A percentile compares a stretch with the other conserved stretches of the same genome.
phyloP scores from a whole-genome alignment of 257 asterid genomes.

The Gentiana macrophylla region DNA sequence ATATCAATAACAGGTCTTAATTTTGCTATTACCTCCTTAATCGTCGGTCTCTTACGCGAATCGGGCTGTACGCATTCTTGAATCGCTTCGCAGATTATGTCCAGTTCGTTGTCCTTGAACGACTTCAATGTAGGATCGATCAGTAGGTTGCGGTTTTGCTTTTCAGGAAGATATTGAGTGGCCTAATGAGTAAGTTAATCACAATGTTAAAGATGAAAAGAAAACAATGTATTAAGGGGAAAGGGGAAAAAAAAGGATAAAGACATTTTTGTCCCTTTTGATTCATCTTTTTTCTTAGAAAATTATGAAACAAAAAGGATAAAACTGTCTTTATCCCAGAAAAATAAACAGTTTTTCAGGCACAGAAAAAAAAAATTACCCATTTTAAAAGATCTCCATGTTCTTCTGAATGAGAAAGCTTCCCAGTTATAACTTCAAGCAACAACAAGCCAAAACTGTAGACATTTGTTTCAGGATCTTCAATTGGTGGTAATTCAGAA shows the following conservation, averaged over 20 bases:
- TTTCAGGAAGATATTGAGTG: slow-evolving; percentile 22
- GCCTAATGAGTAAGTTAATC: slow-evolving; percentile 21
- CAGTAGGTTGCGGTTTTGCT: slow-evolving; percentile 22
- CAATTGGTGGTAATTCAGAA: slow-evolving; percentile 25
- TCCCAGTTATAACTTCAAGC: slow-evolving; percentile 73
- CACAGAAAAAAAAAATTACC: slow-evolving; percentile 10
- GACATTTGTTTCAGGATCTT: slow-evolving; percentile 41
- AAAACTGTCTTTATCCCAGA: too few relatives aligned
- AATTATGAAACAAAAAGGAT: too few relatives aligned
- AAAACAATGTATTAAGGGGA: background rate
- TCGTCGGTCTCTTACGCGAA: slow-evolving; percentile 35
- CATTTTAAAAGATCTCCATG: slow-evolving; percentile 31
- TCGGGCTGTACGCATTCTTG: slow-evolving; percentile 33
- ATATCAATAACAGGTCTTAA: slow-evolving; percentile 47
- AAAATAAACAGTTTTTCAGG: too few relatives aligned
- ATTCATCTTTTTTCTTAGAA: too few relatives aligned
- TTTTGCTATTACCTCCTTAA: slow-evolving; percentile 33
- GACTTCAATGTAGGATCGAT: slow-evolving; percentile 55
- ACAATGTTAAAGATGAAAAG: slow-evolving; percentile 2
- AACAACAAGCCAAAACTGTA: slow-evolving; percentile 62
- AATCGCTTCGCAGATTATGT: slow-evolving; percentile 35
- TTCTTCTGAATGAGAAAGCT: slow-evolving; percentile 28
- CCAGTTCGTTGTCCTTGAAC: slow-evolving; percentile 37
- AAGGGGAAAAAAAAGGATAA: background rate
- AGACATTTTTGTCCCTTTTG: too few relatives aligned